Evolutionary conservation across 768 basidiomycete species (phyloP).

Genomic region (Russula sp.): DNA sequence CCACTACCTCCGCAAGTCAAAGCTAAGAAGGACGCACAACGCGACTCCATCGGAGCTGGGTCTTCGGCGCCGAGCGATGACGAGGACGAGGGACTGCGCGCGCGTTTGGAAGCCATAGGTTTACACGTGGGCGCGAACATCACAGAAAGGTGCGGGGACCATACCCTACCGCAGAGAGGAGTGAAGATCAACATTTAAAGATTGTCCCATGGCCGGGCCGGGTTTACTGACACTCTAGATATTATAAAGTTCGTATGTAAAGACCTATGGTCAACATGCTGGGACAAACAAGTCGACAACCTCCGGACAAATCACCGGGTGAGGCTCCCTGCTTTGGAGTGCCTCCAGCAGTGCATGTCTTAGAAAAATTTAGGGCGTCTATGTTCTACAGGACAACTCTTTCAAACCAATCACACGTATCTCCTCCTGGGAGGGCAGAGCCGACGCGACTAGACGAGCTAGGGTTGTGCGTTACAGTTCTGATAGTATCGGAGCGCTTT

Average conservation of each 20-base stretch:
- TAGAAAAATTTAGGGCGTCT: constrained; percentile 59
- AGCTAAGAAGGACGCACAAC: constrained; percentile 34
- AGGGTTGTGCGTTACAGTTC: constrained; percentile 49
- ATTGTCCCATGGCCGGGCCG: constrained; percentile 64
- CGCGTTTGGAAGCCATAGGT: constrained; percentile 77
- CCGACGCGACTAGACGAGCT: constrained; percentile 65
- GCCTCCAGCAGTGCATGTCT: not conserved
- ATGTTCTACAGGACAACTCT: constrained; percentile 86
- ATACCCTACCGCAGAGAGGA: not conserved
- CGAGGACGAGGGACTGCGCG: constrained; percentile 65
- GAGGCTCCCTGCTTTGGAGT: constrained; percentile 26
- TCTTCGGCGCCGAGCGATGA: constrained; percentile 40
- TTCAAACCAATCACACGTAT: constrained; percentile 82
- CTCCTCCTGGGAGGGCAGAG: constrained; percentile 73
- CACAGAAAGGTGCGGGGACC: constrained; percentile 62
- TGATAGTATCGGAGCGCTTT: not conserved
- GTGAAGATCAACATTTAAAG: constrained; percentile 35
- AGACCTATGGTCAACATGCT: constrained; percentile 87
- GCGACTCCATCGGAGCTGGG: constrained; percentile 35
- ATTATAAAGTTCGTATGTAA: constrained; percentile 95
- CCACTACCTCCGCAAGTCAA: constrained; percentile 38
- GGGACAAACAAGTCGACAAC: constrained; percentile 96
- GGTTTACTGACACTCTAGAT: constrained; percentile 81
- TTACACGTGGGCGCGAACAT: constrained; percentile 82
- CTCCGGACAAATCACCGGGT: constrained; percentile 92